Conservation (phyloP, 306 rosid species). For the Quillaja saponaria region DNA sequence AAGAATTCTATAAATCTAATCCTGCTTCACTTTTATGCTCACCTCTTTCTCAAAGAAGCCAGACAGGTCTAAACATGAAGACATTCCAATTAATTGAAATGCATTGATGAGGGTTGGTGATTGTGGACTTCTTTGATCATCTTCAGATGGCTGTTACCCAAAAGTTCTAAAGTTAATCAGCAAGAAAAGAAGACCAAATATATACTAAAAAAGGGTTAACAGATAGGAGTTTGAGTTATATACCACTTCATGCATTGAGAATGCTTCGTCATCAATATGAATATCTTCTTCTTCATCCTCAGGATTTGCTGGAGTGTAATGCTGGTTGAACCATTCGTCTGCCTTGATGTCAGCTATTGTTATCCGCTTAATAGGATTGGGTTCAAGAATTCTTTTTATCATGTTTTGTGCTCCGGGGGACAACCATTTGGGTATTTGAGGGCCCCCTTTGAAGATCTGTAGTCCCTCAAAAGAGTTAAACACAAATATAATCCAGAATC, state of each 20-base stretch:
- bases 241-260: constrained; percentile 60
- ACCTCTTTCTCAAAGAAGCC: constrained; percentile 97
- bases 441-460: constrained; percentile 78
- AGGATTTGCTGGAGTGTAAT: constrained; percentile 51
- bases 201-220: background rate
- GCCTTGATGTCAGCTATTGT: constrained; percentile 64
- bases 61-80: constrained; percentile 86
- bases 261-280: constrained; percentile 44
- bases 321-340: constrained; percentile 81
- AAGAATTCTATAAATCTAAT: background rate
- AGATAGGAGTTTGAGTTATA: constrained; percentile 2
- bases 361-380: constrained; percentile 64
- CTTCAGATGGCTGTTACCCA: constrained; percentile 53
- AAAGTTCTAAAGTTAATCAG: constrained; percentile 12
- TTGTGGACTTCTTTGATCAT: constrained; percentile 42
- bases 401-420: constrained; percentile 68
- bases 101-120: constrained; percentile 74
- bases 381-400: constrained; percentile 80
- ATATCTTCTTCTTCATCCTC: constrained; percentile 74
- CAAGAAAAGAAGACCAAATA: background rate
- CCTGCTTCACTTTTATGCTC: constrained; percentile 24
- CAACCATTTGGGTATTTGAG: constrained; percentile 68
- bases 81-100: constrained; percentile 94
- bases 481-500: background rate
- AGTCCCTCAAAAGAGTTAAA: constrained; percentile 13